These are phyloP conservation scores for Ustilago cynodontis DNA, from an alignment of 1,284 basidiomycete genomes.

Conservation along the genomic window DNA sequence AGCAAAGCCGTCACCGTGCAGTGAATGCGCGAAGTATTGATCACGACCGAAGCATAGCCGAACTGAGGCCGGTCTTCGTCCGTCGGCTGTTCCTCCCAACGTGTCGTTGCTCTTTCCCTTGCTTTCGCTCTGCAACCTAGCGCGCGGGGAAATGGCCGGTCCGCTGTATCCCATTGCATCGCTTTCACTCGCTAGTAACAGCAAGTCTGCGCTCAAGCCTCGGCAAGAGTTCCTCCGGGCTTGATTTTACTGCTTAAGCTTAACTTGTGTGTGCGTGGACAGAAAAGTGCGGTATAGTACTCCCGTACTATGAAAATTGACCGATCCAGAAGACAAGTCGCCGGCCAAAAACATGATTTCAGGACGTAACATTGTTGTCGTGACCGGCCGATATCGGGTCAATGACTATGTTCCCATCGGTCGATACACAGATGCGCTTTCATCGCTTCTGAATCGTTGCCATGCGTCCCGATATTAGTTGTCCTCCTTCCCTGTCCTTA, in stretches of 20 bases:
- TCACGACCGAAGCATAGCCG: not conserved
- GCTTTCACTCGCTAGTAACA: too few relatives aligned
- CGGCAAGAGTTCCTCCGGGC: constrained; percentile 9
- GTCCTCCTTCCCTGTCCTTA: too few relatives aligned
- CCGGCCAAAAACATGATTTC: too few relatives aligned
- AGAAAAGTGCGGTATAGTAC: not conserved
- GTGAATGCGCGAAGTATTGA: not conserved
- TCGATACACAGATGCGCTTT: not conserved
- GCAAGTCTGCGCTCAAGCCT: too few relatives aligned
- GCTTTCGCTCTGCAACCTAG: not conserved
- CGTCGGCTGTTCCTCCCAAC: not conserved
- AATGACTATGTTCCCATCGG: not conserved
- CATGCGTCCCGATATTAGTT: not conserved
- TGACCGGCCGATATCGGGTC: not conserved
- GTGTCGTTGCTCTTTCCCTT: not conserved
- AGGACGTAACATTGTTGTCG: not conserved
- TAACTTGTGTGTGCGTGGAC: not conserved
- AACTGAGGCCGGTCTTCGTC: not conserved
- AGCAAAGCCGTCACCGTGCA: not conserved
- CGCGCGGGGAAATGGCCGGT: not conserved
- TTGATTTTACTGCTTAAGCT: not conserved
- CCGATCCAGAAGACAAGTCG: not conserved
- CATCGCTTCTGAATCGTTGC: not conserved
- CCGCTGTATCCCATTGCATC: not conserved
- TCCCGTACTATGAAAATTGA: not conserved